Evolutionary conservation across 768 basidiomycete species (phyloP).

Genomic region (Fistulinella prunicolor): DNA sequence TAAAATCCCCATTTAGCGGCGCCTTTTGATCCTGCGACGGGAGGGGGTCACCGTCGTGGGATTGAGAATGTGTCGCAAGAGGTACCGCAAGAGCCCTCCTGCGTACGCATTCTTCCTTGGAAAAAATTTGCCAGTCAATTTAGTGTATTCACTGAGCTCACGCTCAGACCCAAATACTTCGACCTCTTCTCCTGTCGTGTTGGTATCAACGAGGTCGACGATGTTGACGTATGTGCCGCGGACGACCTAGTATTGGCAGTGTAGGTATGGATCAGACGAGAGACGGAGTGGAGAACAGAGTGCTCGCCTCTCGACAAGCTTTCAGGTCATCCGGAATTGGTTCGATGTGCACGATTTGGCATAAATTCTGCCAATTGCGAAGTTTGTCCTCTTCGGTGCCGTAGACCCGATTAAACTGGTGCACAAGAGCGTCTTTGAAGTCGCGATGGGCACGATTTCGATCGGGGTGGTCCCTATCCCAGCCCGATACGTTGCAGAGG

Average conservation of each 20-base stretch:
- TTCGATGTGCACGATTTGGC: background rate
- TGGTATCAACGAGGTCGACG: slow-evolving; percentile 18
- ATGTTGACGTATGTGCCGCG: slow-evolving; percentile 4
- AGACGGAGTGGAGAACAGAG: no score
- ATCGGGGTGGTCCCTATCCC: background rate
- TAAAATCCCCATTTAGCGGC: slow-evolving; percentile 15
- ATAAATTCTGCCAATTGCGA: slow-evolving; percentile 9
- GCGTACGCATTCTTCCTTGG: slow-evolving; percentile 12
- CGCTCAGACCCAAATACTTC: slow-evolving; percentile 6
- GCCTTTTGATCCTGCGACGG: no score
- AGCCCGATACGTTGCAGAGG: slow-evolving; percentile 7
- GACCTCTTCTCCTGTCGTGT: background rate
- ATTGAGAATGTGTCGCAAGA: slow-evolving; percentile 13
- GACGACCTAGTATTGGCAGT: slow-evolving; percentile 3
- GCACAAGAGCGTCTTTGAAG: slow-evolving; percentile 13
- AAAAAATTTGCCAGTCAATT: slow-evolving; percentile 6
- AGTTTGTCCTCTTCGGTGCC: slow-evolving; percentile 6
- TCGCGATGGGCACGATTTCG: background rate
- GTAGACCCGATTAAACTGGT: slow-evolving; percentile 14
- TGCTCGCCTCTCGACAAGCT: slow-evolving; percentile 10
- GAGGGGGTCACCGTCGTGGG: background rate
- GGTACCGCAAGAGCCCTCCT: slow-evolving; percentile 12
- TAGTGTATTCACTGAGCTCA: slow-evolving; percentile 12
- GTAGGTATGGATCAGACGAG: no score
- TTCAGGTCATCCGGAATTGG: slow-evolving; percentile 7